Percentiles rank a stretch among this genome's conserved stretches.
Conservation (phyloP, 306 rosid genomes). For the Luffa acutangula region DNA sequence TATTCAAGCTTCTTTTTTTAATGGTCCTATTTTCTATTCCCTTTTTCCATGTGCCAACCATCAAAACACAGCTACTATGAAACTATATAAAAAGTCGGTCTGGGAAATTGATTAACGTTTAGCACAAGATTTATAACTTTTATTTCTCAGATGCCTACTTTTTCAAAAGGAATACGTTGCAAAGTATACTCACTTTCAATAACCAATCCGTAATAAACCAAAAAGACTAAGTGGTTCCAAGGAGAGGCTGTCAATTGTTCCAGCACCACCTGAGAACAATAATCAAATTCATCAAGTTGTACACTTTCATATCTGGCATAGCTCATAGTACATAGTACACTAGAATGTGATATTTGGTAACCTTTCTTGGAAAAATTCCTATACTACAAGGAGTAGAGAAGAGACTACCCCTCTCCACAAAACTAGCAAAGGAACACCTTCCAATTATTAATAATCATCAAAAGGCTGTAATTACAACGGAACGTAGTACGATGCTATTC, state of each 20-base stretch:
- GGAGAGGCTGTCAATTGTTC: conserved; percentile 90
- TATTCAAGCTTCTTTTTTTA: neutral
- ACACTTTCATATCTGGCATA: neutral
- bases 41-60: neutral
- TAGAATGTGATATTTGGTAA: neutral
- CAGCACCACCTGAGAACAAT: conserved; percentile 61
- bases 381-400: too few relatives aligned
- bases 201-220: conserved; percentile 69
- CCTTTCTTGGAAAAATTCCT: neutral
- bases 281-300: neutral
- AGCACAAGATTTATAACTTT: neutral
- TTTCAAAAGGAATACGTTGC: neutral
- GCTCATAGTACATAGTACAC: neutral
- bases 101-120: neutral
- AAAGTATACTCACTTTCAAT: conserved; percentile 55
- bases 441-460: too few relatives aligned
- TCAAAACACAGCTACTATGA: neutral
- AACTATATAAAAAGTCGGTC: neutral
- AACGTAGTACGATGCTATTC: neutral
- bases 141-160: neutral
- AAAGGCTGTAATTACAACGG: neutral
- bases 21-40: neutral
- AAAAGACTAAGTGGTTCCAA: conserved; percentile 73
- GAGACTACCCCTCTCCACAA: too few relatives aligned
- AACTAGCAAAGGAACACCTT: too few relatives aligned